phyloP scores from a whole-genome alignment of 2,329 filamentous ascomycete species.

The Colletotrichum sp. region DNA sequence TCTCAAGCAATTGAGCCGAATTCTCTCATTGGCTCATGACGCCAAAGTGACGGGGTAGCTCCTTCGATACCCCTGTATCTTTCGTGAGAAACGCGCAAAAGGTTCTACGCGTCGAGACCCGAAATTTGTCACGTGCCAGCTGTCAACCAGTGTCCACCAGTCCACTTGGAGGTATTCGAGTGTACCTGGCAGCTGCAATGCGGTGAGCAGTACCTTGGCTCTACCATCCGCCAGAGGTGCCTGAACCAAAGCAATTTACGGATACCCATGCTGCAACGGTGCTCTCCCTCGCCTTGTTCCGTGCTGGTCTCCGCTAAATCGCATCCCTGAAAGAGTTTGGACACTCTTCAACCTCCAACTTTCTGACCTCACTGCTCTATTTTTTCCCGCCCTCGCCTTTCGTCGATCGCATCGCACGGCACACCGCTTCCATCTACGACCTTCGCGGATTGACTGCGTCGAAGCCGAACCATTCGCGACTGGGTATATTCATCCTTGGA shows the following conservation, averaged over 20 bases:
- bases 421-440: not conserved
- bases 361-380: slow-evolving; percentile 21
- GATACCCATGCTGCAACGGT: slow-evolving; percentile 9
- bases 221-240: not conserved
- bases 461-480: not conserved
- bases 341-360: slow-evolving; percentile 23
- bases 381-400: slow-evolving; percentile 1
- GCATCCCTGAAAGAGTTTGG: slow-evolving; percentile 22
- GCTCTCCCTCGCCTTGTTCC: slow-evolving; percentile 15
- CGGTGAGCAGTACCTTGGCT: not conserved
- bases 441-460: slow-evolving; percentile 2
- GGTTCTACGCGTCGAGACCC: slow-evolving; percentile 3
- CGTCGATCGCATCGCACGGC: slow-evolving; percentile 18
- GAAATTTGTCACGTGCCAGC: not conserved
- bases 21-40: not conserved
- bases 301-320: slow-evolving; percentile 22
- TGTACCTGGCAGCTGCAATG: not conserved
- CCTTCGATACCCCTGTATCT: not conserved
- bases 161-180: not conserved
- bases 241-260: not conserved
- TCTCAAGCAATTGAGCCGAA: not conserved
- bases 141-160: not conserved
- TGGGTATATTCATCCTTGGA: slow-evolving; percentile 1
- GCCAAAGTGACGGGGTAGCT: not conserved
- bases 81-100: slow-evolving; percentile 4